phyloP scores from a whole-genome alignment of 345 rosid species.

The Tarenaya hassleriana region DNA sequence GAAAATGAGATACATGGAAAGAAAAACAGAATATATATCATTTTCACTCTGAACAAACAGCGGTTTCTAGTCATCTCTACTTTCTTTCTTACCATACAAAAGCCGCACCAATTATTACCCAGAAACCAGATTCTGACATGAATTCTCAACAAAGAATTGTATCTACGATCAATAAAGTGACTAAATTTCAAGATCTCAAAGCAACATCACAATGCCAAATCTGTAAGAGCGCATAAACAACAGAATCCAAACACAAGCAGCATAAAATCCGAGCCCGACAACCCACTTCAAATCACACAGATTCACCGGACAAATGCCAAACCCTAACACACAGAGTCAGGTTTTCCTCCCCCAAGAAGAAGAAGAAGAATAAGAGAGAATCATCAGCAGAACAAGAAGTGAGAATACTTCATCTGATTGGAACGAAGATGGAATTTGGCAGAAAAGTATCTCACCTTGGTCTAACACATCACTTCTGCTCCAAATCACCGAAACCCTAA shows the following conservation, averaged over 20 bases:
- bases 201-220: constrained; percentile 21
- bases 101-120: neutral
- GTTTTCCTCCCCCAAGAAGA: no score
- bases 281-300: constrained; percentile 5
- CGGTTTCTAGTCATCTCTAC: constrained; percentile 8
- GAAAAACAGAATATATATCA: constrained; percentile 7
- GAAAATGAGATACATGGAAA: constrained; percentile 6
- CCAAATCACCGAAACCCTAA: constrained; percentile 27
- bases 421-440: constrained; percentile 19
- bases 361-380: neutral
- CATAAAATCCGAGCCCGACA: neutral
- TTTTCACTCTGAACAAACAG: constrained; percentile 8
- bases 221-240: constrained; percentile 9
- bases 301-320: neutral
- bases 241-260: neutral
- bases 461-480: constrained; percentile 17
- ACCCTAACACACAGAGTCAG: neutral
- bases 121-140: neutral
- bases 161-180: constrained; percentile 4
- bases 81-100: constrained; percentile 8
- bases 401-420: constrained; percentile 19
- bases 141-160: no score
- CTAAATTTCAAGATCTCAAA: neutral
- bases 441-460: constrained; percentile 31
- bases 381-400: constrained; percentile 18